phyloP scores from a whole-genome alignment of 129 eudicot species.

The Lactuca sativa region DNA sequence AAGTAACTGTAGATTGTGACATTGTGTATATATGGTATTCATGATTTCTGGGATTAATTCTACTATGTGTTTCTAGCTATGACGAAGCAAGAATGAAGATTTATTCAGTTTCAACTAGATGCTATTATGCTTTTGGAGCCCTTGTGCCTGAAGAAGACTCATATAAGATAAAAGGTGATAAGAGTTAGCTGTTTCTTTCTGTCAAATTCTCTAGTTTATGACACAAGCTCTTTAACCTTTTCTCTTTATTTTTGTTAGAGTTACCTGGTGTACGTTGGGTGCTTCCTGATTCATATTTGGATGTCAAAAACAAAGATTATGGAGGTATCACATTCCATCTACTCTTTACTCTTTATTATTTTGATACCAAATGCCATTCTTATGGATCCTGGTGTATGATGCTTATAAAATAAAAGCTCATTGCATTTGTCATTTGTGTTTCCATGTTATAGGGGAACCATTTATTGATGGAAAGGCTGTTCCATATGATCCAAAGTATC shows the following conservation, averaged over 20 bases:
- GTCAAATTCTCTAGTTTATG: background rate
- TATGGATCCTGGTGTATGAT: background rate
- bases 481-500: slow-evolving; percentile 95
- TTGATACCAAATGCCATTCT: background rate
- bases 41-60: background rate
- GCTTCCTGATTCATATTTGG: slow-evolving; percentile 94
- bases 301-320: slow-evolving; percentile 86
- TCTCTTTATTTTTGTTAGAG: slow-evolving; percentile 38
- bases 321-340: slow-evolving; percentile 59
- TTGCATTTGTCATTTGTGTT: background rate
- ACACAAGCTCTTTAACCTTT: background rate
- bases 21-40: too few relatives aligned
- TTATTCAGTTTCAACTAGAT: slow-evolving; percentile 90
- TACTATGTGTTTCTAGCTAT: slow-evolving; percentile 46
- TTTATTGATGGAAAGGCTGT: slow-evolving; percentile 87
- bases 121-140: slow-evolving; percentile 96
- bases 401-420: background rate
- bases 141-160: slow-evolving; percentile 87
- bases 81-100: slow-evolving; percentile 93
- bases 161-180: slow-evolving; percentile 75
- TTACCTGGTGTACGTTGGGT: slow-evolving; percentile 83
- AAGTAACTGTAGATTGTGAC: too few relatives aligned
- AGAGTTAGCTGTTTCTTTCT: background rate
- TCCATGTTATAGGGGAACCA: slow-evolving; percentile 69
- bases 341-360: slow-evolving; percentile 7